Conservation (phyloP, 1,139 yeast species). For the Keqinozyma sinolaborantium region DNA sequence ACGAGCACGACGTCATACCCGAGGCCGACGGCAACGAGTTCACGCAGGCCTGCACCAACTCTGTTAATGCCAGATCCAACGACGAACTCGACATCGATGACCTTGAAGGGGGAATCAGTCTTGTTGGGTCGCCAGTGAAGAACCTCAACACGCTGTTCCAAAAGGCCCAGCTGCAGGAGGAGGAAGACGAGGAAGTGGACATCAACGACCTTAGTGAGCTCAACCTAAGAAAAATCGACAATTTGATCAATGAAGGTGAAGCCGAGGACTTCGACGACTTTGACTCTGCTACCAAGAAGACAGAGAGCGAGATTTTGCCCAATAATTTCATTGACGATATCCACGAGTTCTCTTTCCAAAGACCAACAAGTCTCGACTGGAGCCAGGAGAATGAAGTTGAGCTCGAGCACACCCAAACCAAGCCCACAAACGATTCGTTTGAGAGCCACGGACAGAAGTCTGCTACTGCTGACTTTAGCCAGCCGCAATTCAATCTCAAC, state of each 20-base stretch:
- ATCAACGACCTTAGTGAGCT: constrained; percentile 40
- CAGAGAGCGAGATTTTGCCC: constrained; percentile 5
- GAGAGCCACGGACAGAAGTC: constrained; percentile 1
- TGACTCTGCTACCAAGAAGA: constrained; percentile 5
- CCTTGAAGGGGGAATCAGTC: constrained; percentile 3
- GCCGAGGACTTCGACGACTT: constrained; percentile 4
- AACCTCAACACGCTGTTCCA: too few species aligned
- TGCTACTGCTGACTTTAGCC: constrained; percentile 11
- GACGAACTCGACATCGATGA: constrained; percentile 14
- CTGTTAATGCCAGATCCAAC: constrained; percentile 4
- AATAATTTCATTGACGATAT: constrained; percentile 11
- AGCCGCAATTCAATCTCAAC: constrained; percentile 12
- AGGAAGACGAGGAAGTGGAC: constrained; percentile 21
- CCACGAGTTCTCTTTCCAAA: constrained; percentile 36
- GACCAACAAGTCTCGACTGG: constrained; percentile 44
- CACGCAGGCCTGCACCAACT: constrained; percentile 5
- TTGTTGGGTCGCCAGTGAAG: not conserved
- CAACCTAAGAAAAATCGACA: constrained; percentile 36
- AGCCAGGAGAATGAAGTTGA: constrained; percentile 33
- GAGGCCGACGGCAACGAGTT: constrained; percentile 19
- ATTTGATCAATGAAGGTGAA: constrained; percentile 26
- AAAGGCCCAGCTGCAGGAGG: constrained; percentile 3
- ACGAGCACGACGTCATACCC: constrained; percentile 17
- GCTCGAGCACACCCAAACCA: constrained; percentile 11
- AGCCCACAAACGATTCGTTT: constrained; percentile 4